Percentiles rank a stretch among this genome's conserved stretches.
These are phyloP conservation scores for Danielia reshetovae DNA, from an alignment of 805 yeast species.

Conservation along the genomic window DNA sequence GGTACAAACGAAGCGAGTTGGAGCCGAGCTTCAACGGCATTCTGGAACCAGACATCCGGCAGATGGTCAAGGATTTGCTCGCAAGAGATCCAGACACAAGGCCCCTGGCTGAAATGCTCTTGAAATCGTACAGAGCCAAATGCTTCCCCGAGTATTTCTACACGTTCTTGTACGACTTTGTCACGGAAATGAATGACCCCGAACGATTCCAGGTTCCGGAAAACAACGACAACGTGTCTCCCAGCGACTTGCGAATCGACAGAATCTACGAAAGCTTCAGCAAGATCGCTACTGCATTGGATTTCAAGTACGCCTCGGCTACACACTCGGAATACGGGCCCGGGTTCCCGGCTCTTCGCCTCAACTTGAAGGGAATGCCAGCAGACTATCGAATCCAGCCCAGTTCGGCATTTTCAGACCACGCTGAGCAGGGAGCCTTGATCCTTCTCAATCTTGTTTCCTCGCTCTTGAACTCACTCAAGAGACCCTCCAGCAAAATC, in stretches of 20 bases:
- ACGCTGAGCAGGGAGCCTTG: slow-evolving; percentile 46
- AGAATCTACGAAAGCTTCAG: slow-evolving; percentile 58
- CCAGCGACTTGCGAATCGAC: slow-evolving; percentile 49
- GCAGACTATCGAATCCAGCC: slow-evolving; percentile 39
- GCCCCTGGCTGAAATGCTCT: slow-evolving; percentile 48
- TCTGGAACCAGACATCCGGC: slow-evolving; percentile 45
- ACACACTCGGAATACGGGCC: neutral
- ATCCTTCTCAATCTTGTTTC: slow-evolving; percentile 56
- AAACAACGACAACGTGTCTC: slow-evolving; percentile 19
- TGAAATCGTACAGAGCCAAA: slow-evolving; percentile 45
- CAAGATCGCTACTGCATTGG: slow-evolving; percentile 28
- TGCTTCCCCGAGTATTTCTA: slow-evolving; percentile 70
- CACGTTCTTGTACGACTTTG: slow-evolving; percentile 64
- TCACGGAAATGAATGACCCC: slow-evolving; percentile 32
- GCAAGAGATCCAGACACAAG: slow-evolving; percentile 59
- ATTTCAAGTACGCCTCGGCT: slow-evolving; percentile 17
- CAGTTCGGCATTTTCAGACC: slow-evolving; percentile 21
- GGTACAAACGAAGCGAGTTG: slow-evolving; percentile 67
- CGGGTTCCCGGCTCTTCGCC: slow-evolving; percentile 25
- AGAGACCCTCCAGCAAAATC: slow-evolving; percentile 54
- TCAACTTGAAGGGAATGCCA: slow-evolving; percentile 52
- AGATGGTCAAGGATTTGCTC: slow-evolving; percentile 62
- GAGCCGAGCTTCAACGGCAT: slow-evolving; percentile 60
- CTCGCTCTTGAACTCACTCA: slow-evolving; percentile 58
- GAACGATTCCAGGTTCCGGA: slow-evolving; percentile 12